These are phyloP conservation scores for Verticillium albo-atrum DNA, from an alignment of 2,329 filamentous ascomycete species.

Conservation along the genomic window DNA sequence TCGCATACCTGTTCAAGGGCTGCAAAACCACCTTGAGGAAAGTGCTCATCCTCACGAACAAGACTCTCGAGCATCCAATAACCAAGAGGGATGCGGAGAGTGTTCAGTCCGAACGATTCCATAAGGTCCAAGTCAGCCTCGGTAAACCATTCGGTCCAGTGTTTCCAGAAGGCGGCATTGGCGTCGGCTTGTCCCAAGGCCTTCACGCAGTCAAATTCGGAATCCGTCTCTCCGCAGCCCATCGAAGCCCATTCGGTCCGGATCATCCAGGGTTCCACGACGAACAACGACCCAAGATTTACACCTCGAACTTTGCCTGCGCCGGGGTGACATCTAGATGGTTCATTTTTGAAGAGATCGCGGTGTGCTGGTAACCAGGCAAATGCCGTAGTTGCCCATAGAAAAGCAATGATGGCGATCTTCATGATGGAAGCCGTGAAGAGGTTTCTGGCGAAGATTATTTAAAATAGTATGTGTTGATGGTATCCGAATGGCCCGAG, in stretches of 20 bases:
- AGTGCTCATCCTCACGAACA: conserved; percentile 44
- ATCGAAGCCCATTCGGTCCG: conserved; percentile 39
- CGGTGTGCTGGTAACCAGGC: no score
- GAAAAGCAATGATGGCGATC: no score
- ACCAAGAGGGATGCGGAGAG: conserved; percentile 48
- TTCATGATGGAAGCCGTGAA: no score
- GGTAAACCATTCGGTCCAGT: conserved; percentile 48
- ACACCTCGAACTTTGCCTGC: conserved; percentile 46
- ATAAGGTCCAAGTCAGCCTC: conserved; percentile 44
- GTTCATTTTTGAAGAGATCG: no score
- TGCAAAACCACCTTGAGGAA: conserved; percentile 28
- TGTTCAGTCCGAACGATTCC: conserved; percentile 44
- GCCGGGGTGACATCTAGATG: no score
- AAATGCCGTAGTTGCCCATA: no score
- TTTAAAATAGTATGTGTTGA: no score
- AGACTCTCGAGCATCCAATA: conserved; percentile 50
- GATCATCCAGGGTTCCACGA: conserved; percentile 51
- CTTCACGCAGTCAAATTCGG: conserved; percentile 51
- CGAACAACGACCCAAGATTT: conserved; percentile 47
- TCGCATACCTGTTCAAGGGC: conserved; percentile 41
- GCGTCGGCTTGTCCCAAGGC: conserved; percentile 40
- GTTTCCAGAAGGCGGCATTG: conserved; percentile 40
- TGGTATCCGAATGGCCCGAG: no score
- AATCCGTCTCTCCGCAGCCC: conserved; percentile 33
- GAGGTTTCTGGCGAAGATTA: no score